Evolutionary conservation across 495 filamentous ascomycete species (phyloP), one percentile per base, ranked within the genome.

Genomic region (Staphylotrichum tortipilum): DNA sequence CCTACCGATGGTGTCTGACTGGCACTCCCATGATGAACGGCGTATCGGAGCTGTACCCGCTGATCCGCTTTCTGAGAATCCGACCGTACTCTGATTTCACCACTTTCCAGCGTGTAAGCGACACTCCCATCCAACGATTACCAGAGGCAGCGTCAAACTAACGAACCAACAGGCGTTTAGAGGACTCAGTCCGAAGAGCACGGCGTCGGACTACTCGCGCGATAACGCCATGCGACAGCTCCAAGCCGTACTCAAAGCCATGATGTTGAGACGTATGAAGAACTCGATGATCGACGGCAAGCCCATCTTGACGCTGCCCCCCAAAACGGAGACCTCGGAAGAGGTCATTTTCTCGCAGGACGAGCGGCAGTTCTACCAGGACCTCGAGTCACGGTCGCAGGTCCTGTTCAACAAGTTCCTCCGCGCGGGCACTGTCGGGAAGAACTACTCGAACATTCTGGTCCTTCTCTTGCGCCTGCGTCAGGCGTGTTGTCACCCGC

Each of bases 21-120:
- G 92, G 92, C 7, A 96, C 89, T 0, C 92, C 92, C 0, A 94
- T 95, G 82, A 90, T 92, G 83, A 97, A 98, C 57, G 80, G 74
- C 12, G 79, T 91, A 3, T 74, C 77, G 26, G 92, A 96, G 59
- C 68, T 95, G n/a, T 90, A 80, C 58, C 83, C 89, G 3, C 70
- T 96, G 28, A 74, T 98, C 42, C 76, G 74, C 19, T 98, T 96
- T 65, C 73, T 96, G 38, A 72, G 78, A 3, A 92, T 94, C 56
- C 78, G 72, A 37, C 90, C 91, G n/a, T 97, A 90, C 62, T 75
- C 76, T 50, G 76, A 81, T 2, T 74, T 74, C 61, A 65, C 47
- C 7, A 26, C 70, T 18, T 95, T 94, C 62, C 76, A 74, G 22
- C 35, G 40, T 23, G 81, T 81, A 62, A 63, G 74, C n/a, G n/a